These are phyloP conservation scores for Didymosphaeria variabile DNA, from an alignment of 2,329 filamentous ascomycete genomes.

Conservation along the genomic window DNA sequence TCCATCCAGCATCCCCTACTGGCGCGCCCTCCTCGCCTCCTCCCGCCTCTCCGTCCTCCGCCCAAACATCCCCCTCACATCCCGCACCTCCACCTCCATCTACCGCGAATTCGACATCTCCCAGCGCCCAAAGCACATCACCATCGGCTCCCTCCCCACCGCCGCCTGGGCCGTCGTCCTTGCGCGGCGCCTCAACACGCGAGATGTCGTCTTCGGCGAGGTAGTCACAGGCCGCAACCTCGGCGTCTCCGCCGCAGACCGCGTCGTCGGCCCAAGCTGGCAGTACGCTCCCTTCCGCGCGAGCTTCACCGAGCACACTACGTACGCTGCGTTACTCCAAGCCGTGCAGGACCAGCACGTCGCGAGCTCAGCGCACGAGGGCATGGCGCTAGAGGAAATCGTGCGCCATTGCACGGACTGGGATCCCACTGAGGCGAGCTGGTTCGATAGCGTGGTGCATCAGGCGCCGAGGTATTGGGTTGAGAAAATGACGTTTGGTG, in stretches of 20 bases:
- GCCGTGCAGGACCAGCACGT: slow-evolving; percentile 49
- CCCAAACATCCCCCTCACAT: slow-evolving; percentile 40
- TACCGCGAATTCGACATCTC: slow-evolving; percentile 49
- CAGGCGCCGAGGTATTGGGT: slow-evolving; percentile 60
- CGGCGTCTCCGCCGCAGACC: slow-evolving; percentile 63
- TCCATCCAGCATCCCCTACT: slow-evolving; percentile 66
- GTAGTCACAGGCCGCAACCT: slow-evolving; percentile 72
- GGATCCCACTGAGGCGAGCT: slow-evolving; percentile 35
- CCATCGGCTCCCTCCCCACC: slow-evolving; percentile 71
- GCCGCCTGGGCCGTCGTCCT: slow-evolving; percentile 72
- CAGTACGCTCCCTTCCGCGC: slow-evolving; percentile 73
- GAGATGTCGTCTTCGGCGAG: slow-evolving; percentile 72
- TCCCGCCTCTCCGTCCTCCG: slow-evolving; percentile 59
- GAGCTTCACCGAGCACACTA: slow-evolving; percentile 60
- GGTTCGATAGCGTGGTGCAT: slow-evolving; percentile 52
- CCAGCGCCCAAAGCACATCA: slow-evolving; percentile 63
- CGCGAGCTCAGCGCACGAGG: slow-evolving; percentile 44
- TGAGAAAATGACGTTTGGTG: slow-evolving; percentile 61
- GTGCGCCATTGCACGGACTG: slow-evolving; percentile 46
- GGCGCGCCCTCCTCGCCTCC: slow-evolving; percentile 66
- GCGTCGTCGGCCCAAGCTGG: slow-evolving; percentile 71
- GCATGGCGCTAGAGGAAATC: slow-evolving; percentile 49
- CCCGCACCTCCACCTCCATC: slow-evolving; percentile 38
- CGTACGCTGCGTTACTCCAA: slow-evolving; percentile 43
- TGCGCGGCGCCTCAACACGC: slow-evolving; percentile 60